Conservation (phyloP, 2,329 filamentous ascomycete species). For the Microcyclosporella mali region DNA sequence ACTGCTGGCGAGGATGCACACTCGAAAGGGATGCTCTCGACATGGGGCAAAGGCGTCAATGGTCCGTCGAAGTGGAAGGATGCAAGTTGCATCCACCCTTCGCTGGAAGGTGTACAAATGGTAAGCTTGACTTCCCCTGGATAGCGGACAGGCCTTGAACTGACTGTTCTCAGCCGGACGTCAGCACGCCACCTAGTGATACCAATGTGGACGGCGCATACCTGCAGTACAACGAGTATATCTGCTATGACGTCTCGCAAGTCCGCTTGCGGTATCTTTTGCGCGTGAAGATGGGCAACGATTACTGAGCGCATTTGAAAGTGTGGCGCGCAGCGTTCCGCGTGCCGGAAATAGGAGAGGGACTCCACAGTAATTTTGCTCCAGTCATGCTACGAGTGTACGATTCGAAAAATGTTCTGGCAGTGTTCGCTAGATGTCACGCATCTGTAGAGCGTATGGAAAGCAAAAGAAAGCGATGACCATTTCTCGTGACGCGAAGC, state of each 20-base stretch:
- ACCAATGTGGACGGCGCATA: constrained; percentile 32
- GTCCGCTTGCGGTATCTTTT: constrained; percentile 65
- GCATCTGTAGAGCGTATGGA: no score
- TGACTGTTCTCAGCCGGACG: constrained; percentile 20
- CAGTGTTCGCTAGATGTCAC: no score
- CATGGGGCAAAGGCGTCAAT: constrained; percentile 61
- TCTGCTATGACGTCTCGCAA: constrained; percentile 63
- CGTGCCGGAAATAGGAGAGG: no score
- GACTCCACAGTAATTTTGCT: no score
- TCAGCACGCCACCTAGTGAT: constrained; percentile 9
- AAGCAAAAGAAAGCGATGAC: no score
- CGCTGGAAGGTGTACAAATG: constrained; percentile 64
- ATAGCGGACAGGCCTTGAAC: not conserved
- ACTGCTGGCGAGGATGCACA: constrained; percentile 59
- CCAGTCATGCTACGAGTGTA: no score
- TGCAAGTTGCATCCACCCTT: constrained; percentile 58
- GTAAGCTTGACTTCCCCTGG: constrained; percentile 40
- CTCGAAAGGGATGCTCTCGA: constrained; percentile 55
- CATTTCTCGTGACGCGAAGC: no score
- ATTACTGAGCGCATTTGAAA: constrained; percentile 6
- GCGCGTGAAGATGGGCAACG: constrained; percentile 44
- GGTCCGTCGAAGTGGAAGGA: constrained; percentile 71
- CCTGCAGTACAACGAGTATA: constrained; percentile 68
- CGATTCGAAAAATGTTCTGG: no score
- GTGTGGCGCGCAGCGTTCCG: no score